Evolutionary conservation across 208 protist genomes (phyloP).

Genomic region (Wallacemonas sp.): DNA sequence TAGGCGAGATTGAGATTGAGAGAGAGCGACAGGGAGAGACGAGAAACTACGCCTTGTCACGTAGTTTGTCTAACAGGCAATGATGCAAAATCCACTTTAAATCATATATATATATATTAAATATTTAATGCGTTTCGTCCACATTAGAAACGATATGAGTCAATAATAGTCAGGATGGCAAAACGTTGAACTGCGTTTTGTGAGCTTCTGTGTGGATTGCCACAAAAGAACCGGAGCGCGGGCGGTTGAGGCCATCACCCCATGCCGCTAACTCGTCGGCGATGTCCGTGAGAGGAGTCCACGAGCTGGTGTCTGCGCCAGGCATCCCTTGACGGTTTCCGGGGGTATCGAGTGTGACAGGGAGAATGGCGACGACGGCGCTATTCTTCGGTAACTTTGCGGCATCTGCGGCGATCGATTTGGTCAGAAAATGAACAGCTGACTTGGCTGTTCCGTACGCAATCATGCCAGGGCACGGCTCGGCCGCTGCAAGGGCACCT

Average conservation of each 20-base stretch:
- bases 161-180: background rate
- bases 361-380: conserved; percentile 66
- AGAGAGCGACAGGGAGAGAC: too few species aligned
- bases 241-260: conserved; percentile 28
- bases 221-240: conserved; percentile 43
- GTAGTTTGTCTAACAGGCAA: too few species aligned
- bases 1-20: too few species aligned
- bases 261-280: conserved; percentile 44
- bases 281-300: conserved; percentile 51
- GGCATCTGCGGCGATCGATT: conserved; percentile 43
- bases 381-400: conserved; percentile 37
- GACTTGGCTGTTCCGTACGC: conserved; percentile 87
- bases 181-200: conserved; percentile 18
- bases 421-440: conserved; percentile 80
- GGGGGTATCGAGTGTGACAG: conserved; percentile 67
- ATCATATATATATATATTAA: too few species aligned
- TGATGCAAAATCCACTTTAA: too few species aligned
- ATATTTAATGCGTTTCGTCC: background rate
- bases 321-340: conserved; percentile 68
- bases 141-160: background rate
- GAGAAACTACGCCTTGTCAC: too few species aligned
- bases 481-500: conserved; percentile 49
- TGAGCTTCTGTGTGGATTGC: conserved; percentile 18
- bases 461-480: conserved; percentile 70
- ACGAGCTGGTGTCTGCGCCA: conserved; percentile 42